Percentiles rank a stretch among this genome's conserved stretches.
phyloP scores from a whole-genome alignment of 2,329 filamentous ascomycete species.

The Macrophomina pseudophaseolina region DNA sequence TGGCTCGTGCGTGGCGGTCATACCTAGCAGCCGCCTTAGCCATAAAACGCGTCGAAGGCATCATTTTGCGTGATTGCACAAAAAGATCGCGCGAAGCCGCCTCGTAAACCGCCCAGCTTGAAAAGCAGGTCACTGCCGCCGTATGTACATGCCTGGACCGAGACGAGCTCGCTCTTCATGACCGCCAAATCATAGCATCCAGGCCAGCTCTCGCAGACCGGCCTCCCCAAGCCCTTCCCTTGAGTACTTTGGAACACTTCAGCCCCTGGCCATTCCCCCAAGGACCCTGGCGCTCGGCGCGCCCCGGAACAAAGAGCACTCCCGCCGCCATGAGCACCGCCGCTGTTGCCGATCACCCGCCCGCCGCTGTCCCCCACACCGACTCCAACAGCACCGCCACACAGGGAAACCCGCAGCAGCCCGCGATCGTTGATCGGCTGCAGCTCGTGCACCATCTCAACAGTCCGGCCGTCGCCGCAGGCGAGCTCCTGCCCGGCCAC shows the following conservation, averaged over 20 bases:
- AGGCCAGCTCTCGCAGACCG: not conserved
- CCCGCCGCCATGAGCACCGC: not conserved
- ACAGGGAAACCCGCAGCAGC: not conserved
- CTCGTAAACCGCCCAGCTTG: not conserved
- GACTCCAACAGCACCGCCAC: constrained; percentile 37
- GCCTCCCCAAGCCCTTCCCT: no score
- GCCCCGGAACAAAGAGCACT: not conserved
- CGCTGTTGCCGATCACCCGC: constrained; percentile 1
- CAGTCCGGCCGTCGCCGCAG: constrained; percentile 63
- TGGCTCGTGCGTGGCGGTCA: not conserved
- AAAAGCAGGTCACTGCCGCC: not conserved
- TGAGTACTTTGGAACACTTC: no score
- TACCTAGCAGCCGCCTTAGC: constrained; percentile 2
- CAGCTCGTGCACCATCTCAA: constrained; percentile 26
- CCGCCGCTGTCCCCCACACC: constrained; percentile 33
- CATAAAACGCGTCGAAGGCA: constrained; percentile 3
- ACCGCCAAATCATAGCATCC: not conserved
- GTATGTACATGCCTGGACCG: no score
- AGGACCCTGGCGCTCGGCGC: not conserved
- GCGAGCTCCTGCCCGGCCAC: constrained; percentile 50
- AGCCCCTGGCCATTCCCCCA: not conserved
- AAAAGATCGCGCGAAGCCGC: constrained; percentile 6
- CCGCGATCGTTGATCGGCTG: constrained; percentile 41
- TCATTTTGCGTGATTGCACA: constrained; percentile 20
- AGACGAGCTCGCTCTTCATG: no score